Conservation (phyloP, 164 flowering plant species). For the Chimonanthus salicifolius region DNA sequence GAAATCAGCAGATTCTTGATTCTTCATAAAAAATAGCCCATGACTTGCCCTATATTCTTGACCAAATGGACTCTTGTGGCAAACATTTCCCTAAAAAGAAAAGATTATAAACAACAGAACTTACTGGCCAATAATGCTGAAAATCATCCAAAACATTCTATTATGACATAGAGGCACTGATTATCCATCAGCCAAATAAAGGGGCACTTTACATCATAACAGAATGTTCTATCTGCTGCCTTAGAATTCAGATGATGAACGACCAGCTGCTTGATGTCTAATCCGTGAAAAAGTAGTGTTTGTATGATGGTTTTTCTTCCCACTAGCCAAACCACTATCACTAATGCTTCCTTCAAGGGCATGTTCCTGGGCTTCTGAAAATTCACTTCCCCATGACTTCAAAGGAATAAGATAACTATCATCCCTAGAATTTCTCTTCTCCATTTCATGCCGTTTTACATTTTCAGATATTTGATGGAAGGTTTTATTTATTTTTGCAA, state of each 20-base stretch:
- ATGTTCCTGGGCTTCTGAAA: slow-evolving; percentile 58
- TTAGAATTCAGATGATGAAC: slow-evolving; percentile 4
- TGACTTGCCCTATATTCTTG: not conserved
- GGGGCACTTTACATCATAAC: not conserved
- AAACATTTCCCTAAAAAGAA: not conserved
- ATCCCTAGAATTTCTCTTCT: slow-evolving; percentile 58
- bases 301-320: slow-evolving; percentile 36
- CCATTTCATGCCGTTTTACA: slow-evolving; percentile 61
- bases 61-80: not conserved
- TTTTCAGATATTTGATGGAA: slow-evolving; percentile 91
- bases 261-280: slow-evolving; percentile 15
- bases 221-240: not conserved
- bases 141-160: not conserved
- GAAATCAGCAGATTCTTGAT: not conserved
- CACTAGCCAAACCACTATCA: slow-evolving; percentile 65
- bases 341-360: slow-evolving; percentile 68
- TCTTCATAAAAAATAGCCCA: not conserved
- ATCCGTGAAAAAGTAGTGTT: slow-evolving; percentile 19
- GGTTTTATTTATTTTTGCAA: slow-evolving; percentile 71
- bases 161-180: not conserved
- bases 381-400: slow-evolving; percentile 60
- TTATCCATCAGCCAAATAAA: not conserved
- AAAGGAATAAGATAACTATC: slow-evolving; percentile 73
- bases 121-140: not conserved
- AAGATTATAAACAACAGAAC: not conserved